Evolutionary conservation across 2,329 filamentous ascomycete species (phyloP).

Genomic region (Paramyrothecium sp.): DNA sequence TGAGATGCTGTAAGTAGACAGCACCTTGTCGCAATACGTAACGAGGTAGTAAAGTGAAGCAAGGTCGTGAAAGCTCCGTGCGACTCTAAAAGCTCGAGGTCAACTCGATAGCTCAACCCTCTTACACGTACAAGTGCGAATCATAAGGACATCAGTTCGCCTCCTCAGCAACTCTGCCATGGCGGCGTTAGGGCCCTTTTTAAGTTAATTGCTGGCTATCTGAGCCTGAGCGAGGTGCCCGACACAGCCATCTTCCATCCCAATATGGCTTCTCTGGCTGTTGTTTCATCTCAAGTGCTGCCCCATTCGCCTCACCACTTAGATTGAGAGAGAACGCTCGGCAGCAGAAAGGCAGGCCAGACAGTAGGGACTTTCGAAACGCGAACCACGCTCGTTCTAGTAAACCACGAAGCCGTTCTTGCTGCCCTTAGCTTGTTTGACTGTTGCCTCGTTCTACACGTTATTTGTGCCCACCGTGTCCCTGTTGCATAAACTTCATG

Average conservation of each 20-base stretch:
- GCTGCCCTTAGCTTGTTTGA: neutral
- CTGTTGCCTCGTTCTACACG: neutral
- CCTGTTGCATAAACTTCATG: neutral
- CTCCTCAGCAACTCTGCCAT: no score
- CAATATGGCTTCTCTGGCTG: neutral
- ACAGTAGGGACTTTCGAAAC: neutral
- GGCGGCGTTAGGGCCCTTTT: neutral
- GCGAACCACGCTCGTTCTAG: neutral
- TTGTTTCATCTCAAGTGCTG: neutral
- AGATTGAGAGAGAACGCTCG: no score
- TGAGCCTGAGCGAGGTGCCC: neutral
- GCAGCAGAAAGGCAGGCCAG: neutral
- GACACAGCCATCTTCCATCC: neutral
- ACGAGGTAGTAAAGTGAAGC: no score
- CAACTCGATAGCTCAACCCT: no score
- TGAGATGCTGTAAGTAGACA: no score
- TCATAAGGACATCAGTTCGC: no score
- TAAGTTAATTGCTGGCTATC: neutral
- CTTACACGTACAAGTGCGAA: no score
- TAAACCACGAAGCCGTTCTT: neutral
- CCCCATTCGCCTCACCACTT: neutral
- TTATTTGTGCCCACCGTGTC: neutral
- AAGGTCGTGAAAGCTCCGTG: no score
- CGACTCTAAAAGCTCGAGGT: no score
- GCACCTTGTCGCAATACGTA: no score